Evolutionary conservation across 2,329 filamentous ascomycete genomes (phyloP).

Genomic region (Fusarium setosum): DNA sequence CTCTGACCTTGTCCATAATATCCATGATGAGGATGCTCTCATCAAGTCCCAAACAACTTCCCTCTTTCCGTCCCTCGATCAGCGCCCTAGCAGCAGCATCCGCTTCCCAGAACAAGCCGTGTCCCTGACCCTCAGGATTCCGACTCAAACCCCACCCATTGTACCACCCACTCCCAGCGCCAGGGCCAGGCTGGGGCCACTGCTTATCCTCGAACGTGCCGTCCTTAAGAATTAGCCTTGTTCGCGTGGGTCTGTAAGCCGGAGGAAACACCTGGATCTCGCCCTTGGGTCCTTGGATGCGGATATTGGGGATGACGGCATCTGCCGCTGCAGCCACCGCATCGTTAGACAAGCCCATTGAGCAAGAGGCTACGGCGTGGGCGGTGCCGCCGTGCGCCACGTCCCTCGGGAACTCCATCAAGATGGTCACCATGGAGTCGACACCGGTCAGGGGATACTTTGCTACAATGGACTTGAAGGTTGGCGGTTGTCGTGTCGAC

Average conservation of each 20-base stretch:
- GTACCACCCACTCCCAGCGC: background rate
- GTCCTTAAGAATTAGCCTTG: slow-evolving; percentile 66
- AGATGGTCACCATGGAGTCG: slow-evolving; percentile 73
- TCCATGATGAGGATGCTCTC: slow-evolving; percentile 78
- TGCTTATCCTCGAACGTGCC: slow-evolving; percentile 58
- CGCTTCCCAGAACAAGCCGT: slow-evolving; percentile 89
- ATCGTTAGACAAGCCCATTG: slow-evolving; percentile 32
- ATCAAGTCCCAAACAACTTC: slow-evolving; percentile 66
- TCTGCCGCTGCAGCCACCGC: background rate
- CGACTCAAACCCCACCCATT: background rate
- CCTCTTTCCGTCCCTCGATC: slow-evolving; percentile 80
- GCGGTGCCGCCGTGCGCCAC: slow-evolving; percentile 52
- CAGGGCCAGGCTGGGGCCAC: slow-evolving; percentile 48
- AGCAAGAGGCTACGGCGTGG: slow-evolving; percentile 77
- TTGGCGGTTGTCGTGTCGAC: background rate
- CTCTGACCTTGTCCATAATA: slow-evolving; percentile 64
- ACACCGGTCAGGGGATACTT: slow-evolving; percentile 4
- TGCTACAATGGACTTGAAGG: background rate
- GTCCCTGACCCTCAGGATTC: slow-evolving; percentile 64
- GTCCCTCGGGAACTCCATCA: slow-evolving; percentile 76
- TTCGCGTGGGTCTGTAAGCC: slow-evolving; percentile 53
- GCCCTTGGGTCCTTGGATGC: slow-evolving; percentile 69
- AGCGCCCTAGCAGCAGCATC: slow-evolving; percentile 80
- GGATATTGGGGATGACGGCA: slow-evolving; percentile 51
- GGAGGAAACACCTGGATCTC: slow-evolving; percentile 10